These are phyloP conservation scores for Scalesia atractyloides DNA, from an alignment of 129 eudicot species.

Conservation along the genomic window DNA sequence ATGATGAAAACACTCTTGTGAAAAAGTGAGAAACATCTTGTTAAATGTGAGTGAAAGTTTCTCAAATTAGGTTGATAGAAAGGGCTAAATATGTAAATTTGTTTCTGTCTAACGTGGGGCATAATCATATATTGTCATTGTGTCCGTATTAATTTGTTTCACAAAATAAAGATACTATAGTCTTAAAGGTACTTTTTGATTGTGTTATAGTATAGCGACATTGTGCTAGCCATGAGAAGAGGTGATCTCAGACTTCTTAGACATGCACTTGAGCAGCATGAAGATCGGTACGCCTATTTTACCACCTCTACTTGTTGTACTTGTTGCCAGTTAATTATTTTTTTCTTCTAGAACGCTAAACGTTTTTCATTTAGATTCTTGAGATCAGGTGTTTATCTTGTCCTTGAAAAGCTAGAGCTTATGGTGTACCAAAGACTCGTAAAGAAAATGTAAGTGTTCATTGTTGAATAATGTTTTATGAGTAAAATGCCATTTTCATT, in stretches of 20 bases:
- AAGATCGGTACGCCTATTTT: slow-evolving; percentile 61
- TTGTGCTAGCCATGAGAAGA: slow-evolving; percentile 76
- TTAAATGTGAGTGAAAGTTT: neutral
- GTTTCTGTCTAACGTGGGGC: neutral
- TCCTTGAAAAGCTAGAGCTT: slow-evolving; percentile 93
- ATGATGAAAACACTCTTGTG: neutral
- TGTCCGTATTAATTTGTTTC: neutral
- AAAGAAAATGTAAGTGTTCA: slow-evolving; percentile 74
- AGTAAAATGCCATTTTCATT: too few relatives aligned
- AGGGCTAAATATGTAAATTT: neutral
- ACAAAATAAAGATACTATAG: neutral
- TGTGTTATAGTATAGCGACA: slow-evolving; percentile 63
- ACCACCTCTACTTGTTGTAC: neutral
- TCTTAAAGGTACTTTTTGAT: neutral
- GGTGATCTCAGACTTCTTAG: slow-evolving; percentile 95
- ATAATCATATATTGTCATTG: neutral
- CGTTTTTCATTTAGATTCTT: slow-evolving; percentile 55
- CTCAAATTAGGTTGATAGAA: neutral
- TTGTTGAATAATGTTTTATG: neutral
- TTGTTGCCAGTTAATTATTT: neutral
- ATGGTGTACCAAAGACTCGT: slow-evolving; percentile 88
- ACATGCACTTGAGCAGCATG: slow-evolving; percentile 85
- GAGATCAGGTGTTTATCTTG: slow-evolving; percentile 97
- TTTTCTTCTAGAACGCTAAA: neutral
- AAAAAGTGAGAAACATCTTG: neutral